Evolutionary conservation across 2,329 filamentous ascomycete species (phyloP), one percentile per base, ranked within the genome.

Genomic region (Teratosphaeria epicoccoides): DNA sequence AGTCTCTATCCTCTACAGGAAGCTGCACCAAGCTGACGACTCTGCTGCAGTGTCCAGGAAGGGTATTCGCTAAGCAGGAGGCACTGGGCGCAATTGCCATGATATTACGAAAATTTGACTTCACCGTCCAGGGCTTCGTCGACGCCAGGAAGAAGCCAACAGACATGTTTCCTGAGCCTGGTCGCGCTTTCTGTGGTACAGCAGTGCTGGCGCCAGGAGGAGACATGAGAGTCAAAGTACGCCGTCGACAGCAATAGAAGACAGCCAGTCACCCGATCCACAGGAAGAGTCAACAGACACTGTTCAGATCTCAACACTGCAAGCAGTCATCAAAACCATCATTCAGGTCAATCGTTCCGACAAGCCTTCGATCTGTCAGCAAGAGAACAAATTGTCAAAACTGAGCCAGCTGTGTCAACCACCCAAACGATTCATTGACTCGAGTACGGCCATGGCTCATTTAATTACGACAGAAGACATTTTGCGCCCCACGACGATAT

Each of bases 51-150:
- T 46, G 44, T 17, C 48, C 52, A 17, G 52, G 52, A 24, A 43
- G 59, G 10, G 55, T 59, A 10, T 65, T 64, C 47, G 63, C 63
- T 5, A 65, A 64, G 53, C 63, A 65, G 47, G 61, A 64, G 53
- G 60, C 52, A 9, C 49, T 65, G 11, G 58, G 56, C 11, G 60
- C 59, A 12, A 22, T 64, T 37, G 62, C 63, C 1, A 60, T 61
- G 57, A 46, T 64, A 0, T 29, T 65, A 48, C 46, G 59, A 26
- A 49, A 48, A 24, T 64, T 65, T 47, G 59, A 64, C 4, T 55
- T 65, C 37, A 57, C 63, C 5, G 52, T 65, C 9, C 48, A 51
- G 17, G 59, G 59, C 2, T 64, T 57, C 26, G 53, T 59, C 17
- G 60, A 64, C 49, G 54, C 47, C n/a, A 48, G 58, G 10, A 52